phyloP scores from a whole-genome alignment of 2,329 filamentous ascomycete genomes.

The Beauveria varroae region DNA sequence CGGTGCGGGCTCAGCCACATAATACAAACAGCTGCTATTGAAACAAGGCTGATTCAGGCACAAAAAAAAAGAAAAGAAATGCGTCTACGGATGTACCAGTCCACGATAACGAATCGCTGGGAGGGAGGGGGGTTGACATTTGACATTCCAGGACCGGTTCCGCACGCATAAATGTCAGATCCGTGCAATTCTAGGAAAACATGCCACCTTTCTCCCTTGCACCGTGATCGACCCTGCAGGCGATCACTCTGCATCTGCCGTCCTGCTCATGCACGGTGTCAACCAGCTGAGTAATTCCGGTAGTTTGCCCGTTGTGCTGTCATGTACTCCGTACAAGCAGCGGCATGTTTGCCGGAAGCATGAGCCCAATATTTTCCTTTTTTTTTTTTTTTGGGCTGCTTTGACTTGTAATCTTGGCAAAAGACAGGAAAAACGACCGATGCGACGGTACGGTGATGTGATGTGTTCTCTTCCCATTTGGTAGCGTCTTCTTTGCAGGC shows the following conservation, averaged over 20 bases:
- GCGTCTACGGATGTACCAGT: no score
- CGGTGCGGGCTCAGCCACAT: not conserved
- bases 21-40: not conserved
- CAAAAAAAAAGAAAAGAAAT: no score
- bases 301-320: not conserved
- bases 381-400: not conserved
- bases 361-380: no score
- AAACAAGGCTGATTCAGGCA: slow-evolving; percentile 3
- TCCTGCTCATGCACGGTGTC: not conserved
- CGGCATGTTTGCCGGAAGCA: not conserved
- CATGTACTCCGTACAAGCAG: not conserved
- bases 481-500: not conserved
- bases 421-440: not conserved
- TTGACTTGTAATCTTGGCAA: not conserved
- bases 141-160: not conserved
- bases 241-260: slow-evolving; percentile 1
- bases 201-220: not conserved
- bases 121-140: not conserved
- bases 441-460: slow-evolving; percentile 1
- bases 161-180: not conserved
- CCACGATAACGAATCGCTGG: not conserved
- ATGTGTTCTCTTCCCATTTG: not conserved
- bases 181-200: not conserved
- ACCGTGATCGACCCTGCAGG: not conserved
- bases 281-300: not conserved